A percentile compares a stretch with the other conserved stretches of the same genome.
Conservation (phyloP, 805 yeast species). For the Sugiyamaella americana region DNA sequence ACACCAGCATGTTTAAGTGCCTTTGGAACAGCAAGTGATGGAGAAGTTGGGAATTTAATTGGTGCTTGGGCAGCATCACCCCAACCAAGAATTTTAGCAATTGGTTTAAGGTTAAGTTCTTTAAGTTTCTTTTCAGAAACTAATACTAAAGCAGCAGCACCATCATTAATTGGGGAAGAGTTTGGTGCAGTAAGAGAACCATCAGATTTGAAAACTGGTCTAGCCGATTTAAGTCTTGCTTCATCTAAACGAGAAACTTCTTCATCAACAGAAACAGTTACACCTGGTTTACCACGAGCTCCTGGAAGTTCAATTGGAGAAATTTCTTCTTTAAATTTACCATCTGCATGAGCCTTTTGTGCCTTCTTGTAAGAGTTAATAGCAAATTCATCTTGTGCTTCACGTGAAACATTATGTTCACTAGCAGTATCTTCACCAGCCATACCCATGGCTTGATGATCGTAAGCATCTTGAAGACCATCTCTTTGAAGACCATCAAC, state of each 20-base stretch:
- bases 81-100: conserved; percentile 88
- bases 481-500: conserved; percentile 90
- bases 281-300: conserved; percentile 78
- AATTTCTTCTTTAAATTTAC: conserved; percentile 78
- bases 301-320: conserved; percentile 88
- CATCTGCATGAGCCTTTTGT: conserved; percentile 66
- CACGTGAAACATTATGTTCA: conserved; percentile 72
- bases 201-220: conserved; percentile 92
- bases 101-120: conserved; percentile 81
- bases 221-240: conserved; percentile 68
- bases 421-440: conserved; percentile 95
- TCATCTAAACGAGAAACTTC: conserved; percentile 76
- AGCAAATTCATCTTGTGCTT: conserved; percentile 86
- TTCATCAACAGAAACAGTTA: conserved; percentile 68
- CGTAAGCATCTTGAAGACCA: conserved; percentile 91
- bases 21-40: conserved; percentile 91
- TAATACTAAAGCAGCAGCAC: conserved; percentile 91
- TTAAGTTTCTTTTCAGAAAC: conserved; percentile 79
- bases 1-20: conserved; percentile 84
- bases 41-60: conserved; percentile 92
- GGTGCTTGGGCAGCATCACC: conserved; percentile 98
- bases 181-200: conserved; percentile 98
- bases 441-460: conserved; percentile 86
- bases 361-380: conserved; percentile 81
- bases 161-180: conserved; percentile 94